Evolutionary conservation across 192 early-diverging fungal genomes (phyloP).

Genomic region (Mortierella alpina): DNA sequence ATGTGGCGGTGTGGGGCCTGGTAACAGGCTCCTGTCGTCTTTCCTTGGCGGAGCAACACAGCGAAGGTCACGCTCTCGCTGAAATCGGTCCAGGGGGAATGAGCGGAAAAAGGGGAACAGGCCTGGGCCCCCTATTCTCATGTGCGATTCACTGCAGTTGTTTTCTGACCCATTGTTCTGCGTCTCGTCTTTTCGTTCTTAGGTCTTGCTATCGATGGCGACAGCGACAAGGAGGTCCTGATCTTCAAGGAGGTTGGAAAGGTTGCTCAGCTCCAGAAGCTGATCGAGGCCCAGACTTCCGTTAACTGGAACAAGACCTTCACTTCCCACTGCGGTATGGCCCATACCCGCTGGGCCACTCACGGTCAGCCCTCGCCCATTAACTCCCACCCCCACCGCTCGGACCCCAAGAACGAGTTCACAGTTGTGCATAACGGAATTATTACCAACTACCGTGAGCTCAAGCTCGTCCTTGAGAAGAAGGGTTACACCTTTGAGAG

Average conservation of each 20-base stretch:
- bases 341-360: conserved; percentile 99
- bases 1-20: neutral
- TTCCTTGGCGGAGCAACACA: neutral
- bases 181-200: neutral
- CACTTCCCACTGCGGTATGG: conserved; percentile 85
- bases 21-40: neutral
- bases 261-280: conserved; percentile 86
- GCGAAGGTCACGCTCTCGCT: conserved; percentile 7
- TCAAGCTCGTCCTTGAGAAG: conserved; percentile 93
- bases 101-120: neutral
- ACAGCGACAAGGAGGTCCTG: conserved; percentile 73
- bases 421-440: conserved; percentile 99
- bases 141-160: neutral
- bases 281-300: conserved; percentile 77
- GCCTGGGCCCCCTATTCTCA: neutral
- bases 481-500: conserved; percentile 96
- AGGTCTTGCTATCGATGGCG: conserved; percentile 95
- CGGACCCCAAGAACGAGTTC: conserved; percentile 90
- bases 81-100: conserved; percentile 12
- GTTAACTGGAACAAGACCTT: conserved; percentile 77
- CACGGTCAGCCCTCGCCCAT: conserved; percentile 93
- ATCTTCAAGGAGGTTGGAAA: conserved; percentile 97
- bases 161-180: neutral
- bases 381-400: conserved; percentile 98
- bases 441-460: conserved; percentile 99